Conservation (phyloP, 2,329 filamentous ascomycete species). For the Emmonsia crescens region DNA sequence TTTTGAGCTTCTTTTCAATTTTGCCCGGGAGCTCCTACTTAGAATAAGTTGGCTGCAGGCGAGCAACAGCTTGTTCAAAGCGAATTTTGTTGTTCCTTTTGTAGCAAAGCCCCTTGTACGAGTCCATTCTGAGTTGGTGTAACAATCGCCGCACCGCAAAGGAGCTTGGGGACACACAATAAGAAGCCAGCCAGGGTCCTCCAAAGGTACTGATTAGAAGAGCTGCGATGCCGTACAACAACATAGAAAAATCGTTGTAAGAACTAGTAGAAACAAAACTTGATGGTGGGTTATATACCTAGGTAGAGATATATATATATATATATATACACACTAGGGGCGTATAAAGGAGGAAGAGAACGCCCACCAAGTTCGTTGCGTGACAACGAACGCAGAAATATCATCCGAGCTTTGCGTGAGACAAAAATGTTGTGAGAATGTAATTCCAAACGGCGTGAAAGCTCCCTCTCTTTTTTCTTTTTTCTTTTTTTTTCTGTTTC, state of each 20-base stretch:
- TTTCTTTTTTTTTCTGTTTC: background rate
- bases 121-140: background rate
- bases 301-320: background rate
- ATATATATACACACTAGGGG: background rate
- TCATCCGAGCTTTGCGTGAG: background rate
- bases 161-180: slow-evolving; percentile 1
- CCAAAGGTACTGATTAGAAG: background rate
- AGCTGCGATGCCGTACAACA: background rate
- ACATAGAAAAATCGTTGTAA: background rate
- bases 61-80: background rate
- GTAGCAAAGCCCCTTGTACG: background rate
- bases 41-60: background rate
- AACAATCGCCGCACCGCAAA: background rate
- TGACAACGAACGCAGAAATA: background rate
- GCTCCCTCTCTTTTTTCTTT: background rate
- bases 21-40: background rate
- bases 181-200: background rate
- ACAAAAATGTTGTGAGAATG: background rate
- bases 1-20: background rate
- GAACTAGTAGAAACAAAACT: background rate
- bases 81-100: background rate
- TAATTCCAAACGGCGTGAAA: background rate
- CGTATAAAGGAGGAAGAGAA: background rate
- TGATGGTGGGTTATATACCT: background rate
- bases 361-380: background rate